A percentile compares a stretch with the other conserved stretches of the same genome.
These are phyloP conservation scores for Umbelopsis vinacea DNA, from an alignment of 192 early-diverging fungal species.

Conservation along the genomic window DNA sequence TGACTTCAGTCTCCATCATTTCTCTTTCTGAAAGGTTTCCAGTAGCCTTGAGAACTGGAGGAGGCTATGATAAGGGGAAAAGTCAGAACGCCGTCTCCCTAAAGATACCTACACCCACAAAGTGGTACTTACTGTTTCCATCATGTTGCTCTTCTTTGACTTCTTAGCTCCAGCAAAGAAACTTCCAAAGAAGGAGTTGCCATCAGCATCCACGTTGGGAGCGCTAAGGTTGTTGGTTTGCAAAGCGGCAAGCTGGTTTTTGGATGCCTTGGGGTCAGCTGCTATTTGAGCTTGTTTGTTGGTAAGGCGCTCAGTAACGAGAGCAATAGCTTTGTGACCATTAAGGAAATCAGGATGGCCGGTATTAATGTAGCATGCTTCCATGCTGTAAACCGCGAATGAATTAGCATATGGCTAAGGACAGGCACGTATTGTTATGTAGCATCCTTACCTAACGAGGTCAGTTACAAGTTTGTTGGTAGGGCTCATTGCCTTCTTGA, in stretches of 20 bases:
- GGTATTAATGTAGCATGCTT: slow-evolving; percentile 98
- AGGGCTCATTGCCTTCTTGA: slow-evolving; percentile 87
- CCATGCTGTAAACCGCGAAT: slow-evolving; percentile 63
- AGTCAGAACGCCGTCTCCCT: neutral
- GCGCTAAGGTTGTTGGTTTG: slow-evolving; percentile 17
- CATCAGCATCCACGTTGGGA: neutral
- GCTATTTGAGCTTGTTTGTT: slow-evolving; percentile 27
- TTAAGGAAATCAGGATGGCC: slow-evolving; percentile 98
- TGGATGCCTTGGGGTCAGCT: slow-evolving; percentile 22
- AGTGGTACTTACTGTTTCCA: slow-evolving; percentile 63
- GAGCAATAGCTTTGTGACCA: slow-evolving; percentile 93
- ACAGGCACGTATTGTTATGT: neutral
- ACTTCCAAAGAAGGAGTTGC: slow-evolving; percentile 92
- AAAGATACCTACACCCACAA: neutral
- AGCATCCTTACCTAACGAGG: slow-evolving; percentile 73
- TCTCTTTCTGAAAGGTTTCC: slow-evolving; percentile 97
- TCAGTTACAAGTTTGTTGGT: slow-evolving; percentile 96
- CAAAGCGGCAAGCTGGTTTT: slow-evolving; percentile 19
- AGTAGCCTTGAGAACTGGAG: slow-evolving; percentile 88
- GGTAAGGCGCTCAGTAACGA: slow-evolving; percentile 73
- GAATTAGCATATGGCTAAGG: too few species aligned
- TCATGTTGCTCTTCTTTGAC: slow-evolving; percentile 72
- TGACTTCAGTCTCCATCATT: slow-evolving; percentile 98
- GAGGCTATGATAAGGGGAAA: slow-evolving; percentile 63
- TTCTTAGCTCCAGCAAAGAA: slow-evolving; percentile 87